Percentiles rank a stretch among this genome's conserved stretches.
Evolutionary conservation across 108 stramenopile genomes (phyloP).

Genomic region (Mayamaea pseudoterrestris): DNA sequence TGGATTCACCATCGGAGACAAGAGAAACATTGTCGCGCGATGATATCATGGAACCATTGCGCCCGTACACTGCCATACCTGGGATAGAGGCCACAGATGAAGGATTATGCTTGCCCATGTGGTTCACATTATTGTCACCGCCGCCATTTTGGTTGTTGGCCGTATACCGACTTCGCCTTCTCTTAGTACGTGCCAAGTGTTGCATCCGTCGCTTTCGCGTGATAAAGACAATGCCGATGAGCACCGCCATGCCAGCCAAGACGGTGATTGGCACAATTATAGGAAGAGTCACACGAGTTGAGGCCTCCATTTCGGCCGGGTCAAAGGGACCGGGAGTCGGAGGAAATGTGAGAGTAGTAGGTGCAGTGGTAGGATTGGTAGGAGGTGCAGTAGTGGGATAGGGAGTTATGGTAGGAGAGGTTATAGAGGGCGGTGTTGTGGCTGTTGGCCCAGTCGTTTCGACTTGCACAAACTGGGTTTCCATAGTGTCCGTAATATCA

Average conservation of each 20-base stretch:
- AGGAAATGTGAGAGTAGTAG: too few species aligned
- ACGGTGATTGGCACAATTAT: too few species aligned
- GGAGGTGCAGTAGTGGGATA: slow-evolving; percentile 16
- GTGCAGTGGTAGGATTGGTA: slow-evolving; percentile 4
- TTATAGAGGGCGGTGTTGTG: slow-evolving; percentile 12
- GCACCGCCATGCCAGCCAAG: too few species aligned
- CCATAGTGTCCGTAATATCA: slow-evolving; percentile 14
- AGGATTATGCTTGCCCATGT: neutral
- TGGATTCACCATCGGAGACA: slow-evolving; percentile 35
- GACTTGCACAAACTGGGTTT: slow-evolving; percentile 6
- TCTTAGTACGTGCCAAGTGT: too few species aligned
- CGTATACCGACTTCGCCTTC: too few species aligned
- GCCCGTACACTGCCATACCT: neutral
- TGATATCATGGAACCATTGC: slow-evolving; percentile 9
- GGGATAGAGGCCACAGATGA: neutral
- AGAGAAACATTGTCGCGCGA: slow-evolving; percentile 36
- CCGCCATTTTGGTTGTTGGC: neutral
- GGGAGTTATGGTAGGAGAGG: slow-evolving; percentile 21
- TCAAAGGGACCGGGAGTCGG: neutral
- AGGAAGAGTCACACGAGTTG: too few species aligned
- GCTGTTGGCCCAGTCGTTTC: slow-evolving; percentile 6
- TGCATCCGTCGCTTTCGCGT: too few species aligned
- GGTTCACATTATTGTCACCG: neutral
- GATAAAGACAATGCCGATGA: too few species aligned
- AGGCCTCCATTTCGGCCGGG: neutral